Evolutionary conservation across 805 yeast species (phyloP), one percentile per base, ranked within the genome.

Genomic region (Candida suzukii): DNA sequence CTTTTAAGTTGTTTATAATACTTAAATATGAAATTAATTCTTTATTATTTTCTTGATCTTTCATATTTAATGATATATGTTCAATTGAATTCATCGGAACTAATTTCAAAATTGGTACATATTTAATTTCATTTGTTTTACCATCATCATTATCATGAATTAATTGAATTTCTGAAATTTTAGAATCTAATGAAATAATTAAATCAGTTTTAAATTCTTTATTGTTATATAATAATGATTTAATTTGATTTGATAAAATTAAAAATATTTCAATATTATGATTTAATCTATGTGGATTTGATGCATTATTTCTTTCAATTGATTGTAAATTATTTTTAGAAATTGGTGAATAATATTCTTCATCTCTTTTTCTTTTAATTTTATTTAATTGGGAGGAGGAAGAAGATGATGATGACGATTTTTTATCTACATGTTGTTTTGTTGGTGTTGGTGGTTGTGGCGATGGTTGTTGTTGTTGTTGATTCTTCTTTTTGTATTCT

Each of bases 111-210:
- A 75, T 54, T 2, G 80, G 80, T 1, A 70, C 57, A 20, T 41
- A 36, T 12, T 50, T 28, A 19, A n/a, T n/a, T n/a, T n/a, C n/a
- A n/a, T n/a, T n/a, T n/a, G n/a, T n/a, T n/a, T n/a, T n/a, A 12
- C 5, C 29, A 4, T 4, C 8, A 11, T 48, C 45, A 18, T 40
- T 37, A 32, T 40, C 32, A 40, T 30, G 16, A 39, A 36, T 34
- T 34, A 51, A 41, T 50, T 50, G 41, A 47, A 45, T 36, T 51
- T 50, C 5, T 6, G 63, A 58, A 25, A 71, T 33, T 33, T 53
- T 37, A 5, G 74, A 64, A 54, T 76, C 80, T 45, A 76, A 65
- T n/a, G 78, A 66, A 1, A 76, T 52, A 21, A 76, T 66, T 28
- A 67, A 51, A 46, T 74, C 72, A 38, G 73, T 53, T 28, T 59